Conservation (phyloP, 257 asterid genomes). For the Solanum verrucosum region DNA sequence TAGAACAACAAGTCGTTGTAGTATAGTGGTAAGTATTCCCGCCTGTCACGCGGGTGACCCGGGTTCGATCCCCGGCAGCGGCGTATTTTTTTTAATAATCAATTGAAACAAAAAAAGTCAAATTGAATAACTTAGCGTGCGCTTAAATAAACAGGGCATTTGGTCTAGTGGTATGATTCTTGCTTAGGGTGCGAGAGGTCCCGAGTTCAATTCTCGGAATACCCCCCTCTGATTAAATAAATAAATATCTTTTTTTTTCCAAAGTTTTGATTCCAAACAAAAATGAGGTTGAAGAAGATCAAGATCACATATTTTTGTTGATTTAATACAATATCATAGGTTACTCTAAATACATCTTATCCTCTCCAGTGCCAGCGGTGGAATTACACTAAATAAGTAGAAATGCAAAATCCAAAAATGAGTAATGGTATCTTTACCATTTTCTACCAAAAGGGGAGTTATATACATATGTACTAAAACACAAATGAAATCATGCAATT, state of each 20-base stretch:
- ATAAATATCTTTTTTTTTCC: too few species aligned
- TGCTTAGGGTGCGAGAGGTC: constrained; percentile 88
- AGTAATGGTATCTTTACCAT: background rate
- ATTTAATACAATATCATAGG: background rate
- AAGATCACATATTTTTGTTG: background rate
- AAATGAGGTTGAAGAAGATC: background rate
- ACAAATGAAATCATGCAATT: background rate
- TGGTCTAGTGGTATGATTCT: constrained; percentile 83
- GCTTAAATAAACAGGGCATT: constrained; percentile 21
- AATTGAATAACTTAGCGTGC: too few species aligned
- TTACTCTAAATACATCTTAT: too few species aligned
- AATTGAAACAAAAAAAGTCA: too few species aligned
- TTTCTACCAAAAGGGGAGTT: background rate
- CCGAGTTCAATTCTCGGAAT: constrained; percentile 82
- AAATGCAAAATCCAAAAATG: background rate
- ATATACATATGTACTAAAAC: background rate
- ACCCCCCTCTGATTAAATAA: constrained; percentile 12
- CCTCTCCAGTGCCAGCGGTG: too few species aligned
- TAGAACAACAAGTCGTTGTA: background rate
- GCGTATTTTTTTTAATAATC: constrained; percentile 9
- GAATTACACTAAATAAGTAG: too few species aligned
- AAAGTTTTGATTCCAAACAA: background rate
- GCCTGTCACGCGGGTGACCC: constrained; percentile 99
- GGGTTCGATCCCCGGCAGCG: constrained; percentile 99
- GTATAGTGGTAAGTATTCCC: constrained; percentile 86